Base-by-base conservation (phyloP, 768 basidiomycete species). In the Collybia sordida region DNA sequence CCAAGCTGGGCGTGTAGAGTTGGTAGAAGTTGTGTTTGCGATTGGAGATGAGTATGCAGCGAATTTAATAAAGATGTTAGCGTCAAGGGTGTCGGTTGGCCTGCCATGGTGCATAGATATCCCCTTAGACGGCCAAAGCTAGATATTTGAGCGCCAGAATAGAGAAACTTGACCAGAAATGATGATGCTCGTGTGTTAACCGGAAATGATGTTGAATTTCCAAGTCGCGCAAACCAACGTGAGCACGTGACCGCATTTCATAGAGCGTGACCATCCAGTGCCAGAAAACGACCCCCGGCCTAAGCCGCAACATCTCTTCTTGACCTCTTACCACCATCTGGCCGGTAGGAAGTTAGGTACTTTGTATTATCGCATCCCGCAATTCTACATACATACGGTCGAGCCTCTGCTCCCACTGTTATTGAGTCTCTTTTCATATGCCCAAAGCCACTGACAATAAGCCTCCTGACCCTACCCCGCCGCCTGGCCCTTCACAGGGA, bases 1-100 rank as follows among this genome's bases (percentile, higher is more conserved):
- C 90, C 92, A 14, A 96, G 87, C 60, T 90, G 90, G 1, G 81
- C 75, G 66, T 95, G 92, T 3, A 96, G 74, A 6, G 85, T 83
- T 14, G 91, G 91, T 2, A 96, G 73, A 25, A 91, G 75, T 54
- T 88, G 85, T 0, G 90, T 91, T 67, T 95, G 92, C 1, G 84
- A 70, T 64, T 88, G 87, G 4, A 93, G 72, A 64, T 90, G 87
- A 2, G 83, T 77, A 55, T 92, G 88, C 22, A 94, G 66, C 18
- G 89, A 86, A 63, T 88, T 82, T 7, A 93, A 75, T 14, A 93
- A 77, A 9, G 85, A 74, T 31, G 85, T 89, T 41, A 91, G 60
- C 9, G 69, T 63, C 55, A 62, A 57, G 6, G 66, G 57, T 18
- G 70, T 63, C 53, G 70, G 54, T 21, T 64, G 56, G 48, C 58